Conservation (phyloP, 1,139 yeast genomes). For the Wickerhamomyces sp. region DNA sequence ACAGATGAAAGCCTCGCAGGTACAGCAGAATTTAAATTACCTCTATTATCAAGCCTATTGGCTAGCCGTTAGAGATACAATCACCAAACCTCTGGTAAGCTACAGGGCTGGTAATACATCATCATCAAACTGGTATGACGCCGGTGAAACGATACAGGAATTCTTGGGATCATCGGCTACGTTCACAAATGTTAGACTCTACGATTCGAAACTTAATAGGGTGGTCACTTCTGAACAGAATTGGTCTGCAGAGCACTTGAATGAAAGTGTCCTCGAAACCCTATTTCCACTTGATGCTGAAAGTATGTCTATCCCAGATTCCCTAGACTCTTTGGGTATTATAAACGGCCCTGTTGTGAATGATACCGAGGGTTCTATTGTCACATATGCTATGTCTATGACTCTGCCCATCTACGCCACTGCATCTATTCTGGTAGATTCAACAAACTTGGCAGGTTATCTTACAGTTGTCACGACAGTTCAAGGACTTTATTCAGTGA, state of each 20-base stretch:
- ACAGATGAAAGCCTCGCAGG: conserved; percentile 74
- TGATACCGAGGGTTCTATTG: conserved; percentile 16
- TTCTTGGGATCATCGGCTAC: conserved; percentile 58
- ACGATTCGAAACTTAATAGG: conserved; percentile 44
- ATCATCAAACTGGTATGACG: conserved; percentile 39
- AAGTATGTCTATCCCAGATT: conserved; percentile 40
- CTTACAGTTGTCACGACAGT: conserved; percentile 64
- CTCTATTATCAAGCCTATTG: conserved; percentile 68
- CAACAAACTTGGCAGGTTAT: conserved; percentile 65
- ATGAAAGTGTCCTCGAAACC: conserved; percentile 23
- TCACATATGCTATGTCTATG: conserved; percentile 31
- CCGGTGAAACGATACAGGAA: conserved; percentile 42
- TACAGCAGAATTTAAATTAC: conserved; percentile 59
- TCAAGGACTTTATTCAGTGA: conserved; percentile 42
- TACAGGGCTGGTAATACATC: conserved; percentile 70
- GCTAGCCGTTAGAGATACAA: conserved; percentile 56
- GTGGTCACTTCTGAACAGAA: conserved; percentile 37
- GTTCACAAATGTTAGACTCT: conserved; percentile 63
- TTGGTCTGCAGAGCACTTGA: conserved; percentile 30
- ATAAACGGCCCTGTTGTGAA: conserved; percentile 57
- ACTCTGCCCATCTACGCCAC: conserved; percentile 66
- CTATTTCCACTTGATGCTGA: conserved; percentile 48
- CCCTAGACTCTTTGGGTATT: conserved; percentile 36
- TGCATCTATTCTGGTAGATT: conserved; percentile 58
- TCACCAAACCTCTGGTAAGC: conserved; percentile 55